phyloP scores from a whole-genome alignment of 768 basidiomycete genomes.

The Baorangia bicolor region DNA sequence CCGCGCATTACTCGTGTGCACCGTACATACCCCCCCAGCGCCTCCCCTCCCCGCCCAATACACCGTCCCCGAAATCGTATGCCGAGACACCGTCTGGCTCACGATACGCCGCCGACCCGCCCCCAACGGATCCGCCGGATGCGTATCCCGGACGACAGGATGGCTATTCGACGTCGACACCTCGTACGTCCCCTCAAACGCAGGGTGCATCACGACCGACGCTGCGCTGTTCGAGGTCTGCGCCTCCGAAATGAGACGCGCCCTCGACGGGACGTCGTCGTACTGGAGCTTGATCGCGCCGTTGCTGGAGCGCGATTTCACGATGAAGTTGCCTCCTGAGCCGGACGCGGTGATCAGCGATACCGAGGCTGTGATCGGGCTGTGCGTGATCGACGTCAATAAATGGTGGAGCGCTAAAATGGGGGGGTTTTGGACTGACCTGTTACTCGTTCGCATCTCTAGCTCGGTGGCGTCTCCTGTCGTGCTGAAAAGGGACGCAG shows the following conservation, averaged over 20 bases:
- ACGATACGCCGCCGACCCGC: conserved; percentile 30
- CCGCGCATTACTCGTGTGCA: conserved; percentile 25
- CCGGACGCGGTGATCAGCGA: conserved; percentile 29
- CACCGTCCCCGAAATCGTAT: conserved; percentile 10
- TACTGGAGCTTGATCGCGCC: conserved; percentile 28
- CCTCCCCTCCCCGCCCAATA: conserved; percentile 12
- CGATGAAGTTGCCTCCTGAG: conserved; percentile 30
- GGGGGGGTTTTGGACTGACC: conserved; percentile 4
- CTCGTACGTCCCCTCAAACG: conserved; percentile 42
- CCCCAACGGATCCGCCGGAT: conserved; percentile 32
- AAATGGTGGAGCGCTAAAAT: fast-evolving
- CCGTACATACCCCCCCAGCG: neutral
- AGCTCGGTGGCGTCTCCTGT: neutral
- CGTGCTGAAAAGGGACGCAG: conserved; percentile 24
- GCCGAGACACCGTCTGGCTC: neutral
- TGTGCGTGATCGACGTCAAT: neutral
- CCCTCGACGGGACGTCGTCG: conserved; percentile 29
- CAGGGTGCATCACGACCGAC: conserved; percentile 28
- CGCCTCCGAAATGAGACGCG: conserved; percentile 32
- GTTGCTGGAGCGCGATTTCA: conserved; percentile 37
- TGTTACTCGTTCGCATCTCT: conserved; percentile 25
- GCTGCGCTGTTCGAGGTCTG: conserved; percentile 35
- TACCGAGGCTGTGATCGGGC: conserved; percentile 19
- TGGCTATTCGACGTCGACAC: conserved; percentile 27
- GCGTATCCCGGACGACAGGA: conserved; percentile 6